Evolutionary conservation across 257 asterid genomes (phyloP).

Genomic region (Nicotiana otophora): DNA sequence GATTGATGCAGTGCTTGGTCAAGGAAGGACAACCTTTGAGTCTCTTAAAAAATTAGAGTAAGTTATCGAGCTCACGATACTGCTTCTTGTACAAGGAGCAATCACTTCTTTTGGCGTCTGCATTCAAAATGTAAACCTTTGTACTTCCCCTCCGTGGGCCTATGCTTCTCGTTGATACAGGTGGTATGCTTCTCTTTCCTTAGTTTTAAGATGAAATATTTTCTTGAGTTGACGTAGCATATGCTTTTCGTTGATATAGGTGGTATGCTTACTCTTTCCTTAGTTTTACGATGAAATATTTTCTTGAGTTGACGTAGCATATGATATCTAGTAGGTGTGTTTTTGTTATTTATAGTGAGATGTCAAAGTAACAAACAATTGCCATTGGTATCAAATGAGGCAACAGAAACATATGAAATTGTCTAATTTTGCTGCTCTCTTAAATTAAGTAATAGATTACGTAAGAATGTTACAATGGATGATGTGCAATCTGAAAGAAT

Average conservation of each 20-base stretch:
- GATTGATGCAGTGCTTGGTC: conserved; percentile 73
- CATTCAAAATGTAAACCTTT: background rate
- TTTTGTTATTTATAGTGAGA: background rate
- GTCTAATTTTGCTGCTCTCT: background rate
- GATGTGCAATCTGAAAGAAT: background rate
- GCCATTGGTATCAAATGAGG: background rate
- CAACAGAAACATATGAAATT: background rate
- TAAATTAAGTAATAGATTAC: background rate
- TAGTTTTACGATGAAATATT: background rate
- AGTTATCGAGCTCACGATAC: conserved; percentile 20
- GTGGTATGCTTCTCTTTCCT: background rate
- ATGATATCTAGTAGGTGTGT: background rate
- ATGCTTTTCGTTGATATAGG: background rate
- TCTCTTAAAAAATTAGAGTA: conserved; percentile 72
- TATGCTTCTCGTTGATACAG: background rate
- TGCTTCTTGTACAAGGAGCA: background rate
- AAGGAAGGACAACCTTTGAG: conserved; percentile 52
- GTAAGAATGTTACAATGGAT: background rate
- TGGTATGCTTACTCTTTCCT: background rate
- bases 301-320: background rate
- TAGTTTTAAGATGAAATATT: background rate
- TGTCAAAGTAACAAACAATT: background rate
- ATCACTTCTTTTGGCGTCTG: conserved; percentile 2
- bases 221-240: background rate
- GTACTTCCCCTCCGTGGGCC: background rate